phyloP scores from a whole-genome alignment of 2,329 filamentous ascomycete species.

The Trichophyton benhamiae region DNA sequence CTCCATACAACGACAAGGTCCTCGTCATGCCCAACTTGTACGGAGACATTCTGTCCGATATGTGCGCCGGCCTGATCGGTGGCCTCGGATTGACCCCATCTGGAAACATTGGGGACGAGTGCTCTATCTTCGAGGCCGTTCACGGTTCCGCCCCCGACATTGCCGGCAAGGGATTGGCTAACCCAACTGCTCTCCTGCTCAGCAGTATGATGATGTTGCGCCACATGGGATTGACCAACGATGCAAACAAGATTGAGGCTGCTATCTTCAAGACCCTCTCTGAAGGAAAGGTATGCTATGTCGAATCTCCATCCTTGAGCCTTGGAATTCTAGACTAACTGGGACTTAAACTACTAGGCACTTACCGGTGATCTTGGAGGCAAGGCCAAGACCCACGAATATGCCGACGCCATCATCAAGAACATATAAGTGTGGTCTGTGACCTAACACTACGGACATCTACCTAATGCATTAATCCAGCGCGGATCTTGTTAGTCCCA shows the following conservation, averaged over 20 bases:
- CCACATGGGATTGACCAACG: conserved; percentile 82
- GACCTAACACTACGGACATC: conserved; percentile 3
- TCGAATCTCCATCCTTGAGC: neutral
- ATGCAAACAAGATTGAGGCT: conserved; percentile 80
- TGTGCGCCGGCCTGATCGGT: conserved; percentile 97
- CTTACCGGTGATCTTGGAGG: conserved; percentile 94
- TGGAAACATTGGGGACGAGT: conserved; percentile 97
- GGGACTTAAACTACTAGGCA: conserved; percentile 31
- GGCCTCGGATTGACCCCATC: conserved; percentile 94
- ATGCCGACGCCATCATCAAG: conserved; percentile 79
- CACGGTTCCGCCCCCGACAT: conserved; percentile 97
- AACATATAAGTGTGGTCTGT: conserved; percentile 34
- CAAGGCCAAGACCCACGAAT: conserved; percentile 91
- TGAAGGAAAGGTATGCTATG: conserved; percentile 65
- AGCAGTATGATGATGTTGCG: conserved; percentile 99
- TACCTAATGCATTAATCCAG: conserved; percentile 3
- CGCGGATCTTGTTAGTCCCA: neutral
- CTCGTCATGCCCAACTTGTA: conserved; percentile 97
- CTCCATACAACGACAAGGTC: conserved; percentile 98
- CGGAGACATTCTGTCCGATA: conserved; percentile 98
- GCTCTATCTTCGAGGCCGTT: conserved; percentile 98
- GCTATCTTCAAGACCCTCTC: conserved; percentile 91
- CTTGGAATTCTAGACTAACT: neutral
- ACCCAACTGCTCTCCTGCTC: conserved; percentile 91
- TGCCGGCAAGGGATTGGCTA: conserved; percentile 87